phyloP scores from a whole-genome alignment of 2,329 filamentous ascomycete genomes.

The Balansia obtecta region DNA sequence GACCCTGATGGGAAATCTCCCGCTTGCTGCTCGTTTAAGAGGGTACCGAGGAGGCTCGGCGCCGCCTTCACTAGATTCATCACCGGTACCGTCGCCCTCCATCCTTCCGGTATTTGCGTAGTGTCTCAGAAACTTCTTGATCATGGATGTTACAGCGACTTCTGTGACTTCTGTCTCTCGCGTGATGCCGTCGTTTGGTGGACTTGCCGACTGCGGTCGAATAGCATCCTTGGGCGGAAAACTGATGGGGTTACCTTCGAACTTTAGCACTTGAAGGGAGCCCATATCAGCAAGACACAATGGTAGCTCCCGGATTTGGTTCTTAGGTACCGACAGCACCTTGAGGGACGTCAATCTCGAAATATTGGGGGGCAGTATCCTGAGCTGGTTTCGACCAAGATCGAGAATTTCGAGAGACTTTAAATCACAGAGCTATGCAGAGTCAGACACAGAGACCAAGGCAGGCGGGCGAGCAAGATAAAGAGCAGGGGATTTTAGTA shows the following conservation, averaged over 20 bases:
- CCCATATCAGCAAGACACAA: conserved; percentile 79
- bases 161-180: conserved; percentile 52
- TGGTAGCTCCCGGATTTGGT: conserved; percentile 75
- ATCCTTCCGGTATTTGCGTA: conserved; percentile 37
- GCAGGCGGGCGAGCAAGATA: too few relatives aligned
- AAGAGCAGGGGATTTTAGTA: conserved; percentile 19
- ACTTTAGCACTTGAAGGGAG: conserved; percentile 77
- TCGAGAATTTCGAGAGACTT: conserved; percentile 85
- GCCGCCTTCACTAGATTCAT: conserved; percentile 58
- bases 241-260: conserved; percentile 75
- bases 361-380: conserved; percentile 65
- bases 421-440: conserved; percentile 64
- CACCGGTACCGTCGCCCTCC: conserved; percentile 43
- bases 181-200: conserved; percentile 39
- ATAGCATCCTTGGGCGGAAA: conserved; percentile 65
- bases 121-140: conserved; percentile 48
- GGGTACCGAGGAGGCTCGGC: conserved; percentile 63
- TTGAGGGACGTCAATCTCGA: conserved; percentile 73
- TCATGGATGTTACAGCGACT: conserved; percentile 44
- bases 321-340: conserved; percentile 77
- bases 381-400: conserved; percentile 77
- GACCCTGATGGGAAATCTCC: conserved; percentile 57
- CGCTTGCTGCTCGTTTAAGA: conserved; percentile 48
- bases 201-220: conserved; percentile 42
- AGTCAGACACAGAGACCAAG: conserved; percentile 13